These are phyloP conservation scores for Ramaria sp. DNA, from an alignment of 768 basidiomycete genomes.

Conservation along the genomic window DNA sequence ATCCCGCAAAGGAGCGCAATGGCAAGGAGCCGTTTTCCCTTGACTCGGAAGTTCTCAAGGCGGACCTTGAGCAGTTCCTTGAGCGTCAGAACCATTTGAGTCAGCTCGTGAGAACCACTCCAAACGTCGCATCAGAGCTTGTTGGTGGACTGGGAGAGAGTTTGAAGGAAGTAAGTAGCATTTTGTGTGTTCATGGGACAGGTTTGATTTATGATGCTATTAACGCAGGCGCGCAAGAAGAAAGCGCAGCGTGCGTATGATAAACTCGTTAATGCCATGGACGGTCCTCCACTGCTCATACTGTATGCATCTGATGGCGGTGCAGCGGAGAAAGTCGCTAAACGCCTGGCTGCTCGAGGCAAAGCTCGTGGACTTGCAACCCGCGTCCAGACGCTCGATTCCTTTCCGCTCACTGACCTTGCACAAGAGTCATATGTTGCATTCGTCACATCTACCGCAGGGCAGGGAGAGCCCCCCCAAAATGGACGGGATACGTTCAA, in stretches of 20 bases:
- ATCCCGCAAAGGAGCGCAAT: constrained; percentile 68
- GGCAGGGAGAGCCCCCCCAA: constrained; percentile 96
- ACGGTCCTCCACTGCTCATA: constrained; percentile 80
- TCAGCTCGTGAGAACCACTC: constrained; percentile 75
- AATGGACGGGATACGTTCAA: constrained; percentile 90
- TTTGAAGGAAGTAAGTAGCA: constrained; percentile 42
- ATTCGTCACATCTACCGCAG: constrained; percentile 87
- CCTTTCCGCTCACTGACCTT: constrained; percentile 64
- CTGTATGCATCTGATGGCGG: constrained; percentile 96
- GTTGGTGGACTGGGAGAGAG: constrained; percentile 78
- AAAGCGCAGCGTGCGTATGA: constrained; percentile 79
- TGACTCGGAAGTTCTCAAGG: constrained; percentile 90
- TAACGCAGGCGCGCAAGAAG: constrained; percentile 48
- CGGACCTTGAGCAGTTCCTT: constrained; percentile 86
- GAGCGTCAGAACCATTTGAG: constrained; percentile 95
- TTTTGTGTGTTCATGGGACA: background rate
- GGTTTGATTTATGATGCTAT: background rate
- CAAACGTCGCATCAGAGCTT: constrained; percentile 71
- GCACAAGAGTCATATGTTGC: constrained; percentile 65
- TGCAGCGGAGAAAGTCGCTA: constrained; percentile 91
- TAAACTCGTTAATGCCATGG: constrained; percentile 70
- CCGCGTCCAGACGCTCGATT: constrained; percentile 70
- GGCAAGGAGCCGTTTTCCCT: constrained; percentile 83
- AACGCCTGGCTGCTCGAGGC: constrained; percentile 72
- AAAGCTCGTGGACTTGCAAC: constrained; percentile 76